A percentile compares a stretch with the other conserved stretches of the same genome.
These are phyloP conservation scores for Neoscytalidium dimidiatum DNA, from an alignment of 2,329 filamentous ascomycete genomes.

Conservation along the genomic window DNA sequence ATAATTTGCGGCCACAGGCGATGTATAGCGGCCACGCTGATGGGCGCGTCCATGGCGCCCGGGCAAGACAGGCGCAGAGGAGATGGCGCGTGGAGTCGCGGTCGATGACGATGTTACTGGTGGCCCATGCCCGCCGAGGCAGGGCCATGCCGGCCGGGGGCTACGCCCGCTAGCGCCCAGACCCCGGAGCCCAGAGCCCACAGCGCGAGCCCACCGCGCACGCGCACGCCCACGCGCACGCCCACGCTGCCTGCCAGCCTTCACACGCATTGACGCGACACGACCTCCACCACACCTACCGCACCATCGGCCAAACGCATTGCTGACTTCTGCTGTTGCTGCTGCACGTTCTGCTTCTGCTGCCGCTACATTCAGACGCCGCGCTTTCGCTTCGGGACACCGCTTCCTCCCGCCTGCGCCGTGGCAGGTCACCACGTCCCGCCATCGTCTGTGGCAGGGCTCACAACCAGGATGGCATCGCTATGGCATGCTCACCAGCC, in stretches of 20 bases:
- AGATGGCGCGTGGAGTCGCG: slow-evolving; percentile 15
- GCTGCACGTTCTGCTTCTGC: too few relatives aligned
- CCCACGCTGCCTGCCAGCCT: not conserved
- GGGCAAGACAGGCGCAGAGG: not conserved
- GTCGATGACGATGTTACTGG: slow-evolving; percentile 11
- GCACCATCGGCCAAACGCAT: not conserved
- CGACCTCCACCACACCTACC: not conserved
- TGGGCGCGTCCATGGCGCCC: slow-evolving; percentile 8
- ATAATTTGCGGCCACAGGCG: slow-evolving; percentile 15
- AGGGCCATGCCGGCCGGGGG: not conserved
- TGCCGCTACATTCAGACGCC: too few relatives aligned
- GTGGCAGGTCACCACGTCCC: not conserved
- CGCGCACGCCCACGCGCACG: not conserved
- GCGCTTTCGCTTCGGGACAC: not conserved
- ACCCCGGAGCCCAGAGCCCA: not conserved
- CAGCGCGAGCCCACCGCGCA: not conserved
- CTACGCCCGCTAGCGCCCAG: not conserved
- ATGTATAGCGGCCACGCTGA: slow-evolving; percentile 4
- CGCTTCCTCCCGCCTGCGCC: not conserved
- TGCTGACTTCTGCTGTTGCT: not conserved
- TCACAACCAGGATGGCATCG: not conserved
- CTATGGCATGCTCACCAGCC: not conserved
- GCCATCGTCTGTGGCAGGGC: not conserved
- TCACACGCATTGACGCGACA: not conserved
- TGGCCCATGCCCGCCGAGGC: slow-evolving; percentile 10